Evolutionary conservation across 2,329 filamentous ascomycete genomes (phyloP), one percentile per base, ranked within the genome.

Genomic region (Dactylonectria macrodidyma): DNA sequence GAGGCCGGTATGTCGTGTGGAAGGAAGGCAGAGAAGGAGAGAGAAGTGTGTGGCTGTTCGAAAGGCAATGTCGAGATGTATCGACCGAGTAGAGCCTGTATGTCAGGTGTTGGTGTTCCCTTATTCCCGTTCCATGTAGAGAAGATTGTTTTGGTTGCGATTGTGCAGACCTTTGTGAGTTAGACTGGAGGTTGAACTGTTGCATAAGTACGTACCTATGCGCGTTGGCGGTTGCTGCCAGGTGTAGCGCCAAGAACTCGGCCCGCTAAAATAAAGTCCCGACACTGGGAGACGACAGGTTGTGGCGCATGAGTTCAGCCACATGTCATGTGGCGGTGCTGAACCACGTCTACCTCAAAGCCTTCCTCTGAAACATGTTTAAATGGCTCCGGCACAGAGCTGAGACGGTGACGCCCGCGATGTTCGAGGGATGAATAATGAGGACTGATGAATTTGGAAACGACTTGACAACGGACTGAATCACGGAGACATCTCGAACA

Each of bases 131-230:
- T 19, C 19, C 19, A 19, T 44, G 41, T 26, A 36, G 30, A 30
- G 58, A 51, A 60, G 62, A 38, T 68, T 62, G 52, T 58, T 59
- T 46, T 64, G 59, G 66, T 59, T 55, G 68, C 69, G 66, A 73
- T 65, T 58, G 66, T 71, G 71, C 46, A 71, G 71, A 66, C 57
- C 67, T 72, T 76, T 30, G 46, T 51, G 56, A 48, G 41, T 60
- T 67, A 71, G 69, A 62, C 63, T 73, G 62, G 69, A 68, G 68
- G 66, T 60, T 47, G 69, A 48, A 51, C 48, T 52, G 56, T 36
- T 41, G n/a, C 36, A 44, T 38, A 30, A 36, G 68, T 76, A 71
- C 63, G 66, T 74, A 75, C 64, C 54, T 54, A 55, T 19, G 24
- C 41, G 48, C 36, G 34, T 7, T 5, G 26, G 26, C 26, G 26